phyloP scores from a whole-genome alignment of 768 basidiomycete species.

The Dentipellis sp. region DNA sequence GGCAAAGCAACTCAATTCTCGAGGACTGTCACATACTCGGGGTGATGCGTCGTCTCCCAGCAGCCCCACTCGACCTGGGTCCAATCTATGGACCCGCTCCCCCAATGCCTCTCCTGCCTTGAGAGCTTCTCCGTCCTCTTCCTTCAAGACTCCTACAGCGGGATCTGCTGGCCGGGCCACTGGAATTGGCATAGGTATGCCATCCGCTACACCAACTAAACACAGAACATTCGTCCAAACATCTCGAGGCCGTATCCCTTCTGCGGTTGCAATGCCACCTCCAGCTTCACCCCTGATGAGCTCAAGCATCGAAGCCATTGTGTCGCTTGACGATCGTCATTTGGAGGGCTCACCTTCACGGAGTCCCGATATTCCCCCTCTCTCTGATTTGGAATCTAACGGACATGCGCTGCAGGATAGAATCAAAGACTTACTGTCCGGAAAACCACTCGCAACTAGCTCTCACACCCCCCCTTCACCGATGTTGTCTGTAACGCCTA shows the following conservation, averaged over 20 bases:
- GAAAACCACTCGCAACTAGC: conserved; percentile 16
- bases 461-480: conserved; percentile 9
- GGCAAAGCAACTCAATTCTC: conserved; percentile 53
- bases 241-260: conserved; percentile 59
- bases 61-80: conserved; percentile 16
- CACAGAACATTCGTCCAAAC: conserved; percentile 32
- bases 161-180: conserved; percentile 26
- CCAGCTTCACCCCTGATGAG: conserved; percentile 52
- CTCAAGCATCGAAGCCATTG: conserved; percentile 26
- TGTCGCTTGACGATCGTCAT: conserved; percentile 28
- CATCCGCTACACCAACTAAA: conserved; percentile 33
- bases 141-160: conserved; percentile 63
- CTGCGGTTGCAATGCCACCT: conserved; percentile 74
- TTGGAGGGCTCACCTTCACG: conserved; percentile 7
- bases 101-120: not conserved
- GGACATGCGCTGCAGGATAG: conserved; percentile 39
- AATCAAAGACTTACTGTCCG: conserved; percentile 34
- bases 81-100: conserved; percentile 3
- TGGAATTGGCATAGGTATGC: conserved; percentile 26
- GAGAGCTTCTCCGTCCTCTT: conserved; percentile 30
- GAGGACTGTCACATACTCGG: conserved; percentile 13
- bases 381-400: conserved; percentile 20
- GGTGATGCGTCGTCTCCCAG: not conserved
- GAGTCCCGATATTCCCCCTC: conserved; percentile 2
- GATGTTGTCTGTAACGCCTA: not conserved